Percentiles rank a stretch among this genome's conserved stretches.
Conservation (phyloP, 2,329 filamentous ascomycete genomes). For the Fusarium kyushuense region DNA sequence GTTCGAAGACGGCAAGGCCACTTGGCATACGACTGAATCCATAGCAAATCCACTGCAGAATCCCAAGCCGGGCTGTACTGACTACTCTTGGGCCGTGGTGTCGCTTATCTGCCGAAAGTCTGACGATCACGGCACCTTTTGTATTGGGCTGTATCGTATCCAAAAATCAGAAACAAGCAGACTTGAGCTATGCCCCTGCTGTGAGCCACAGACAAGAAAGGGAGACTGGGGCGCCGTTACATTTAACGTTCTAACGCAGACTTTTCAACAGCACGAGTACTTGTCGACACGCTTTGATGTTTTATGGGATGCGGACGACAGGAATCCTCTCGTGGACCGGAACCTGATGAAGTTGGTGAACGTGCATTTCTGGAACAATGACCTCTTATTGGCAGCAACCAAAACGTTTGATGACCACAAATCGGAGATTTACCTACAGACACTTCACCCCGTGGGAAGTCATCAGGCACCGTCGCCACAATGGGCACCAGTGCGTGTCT, state of each 20-base stretch:
- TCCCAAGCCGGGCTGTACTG: neutral
- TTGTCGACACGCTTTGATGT: constrained; percentile 7
- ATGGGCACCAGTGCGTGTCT: constrained; percentile 7
- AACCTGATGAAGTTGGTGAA: constrained; percentile 1
- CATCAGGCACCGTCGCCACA: neutral
- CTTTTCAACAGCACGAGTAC: constrained; percentile 29
- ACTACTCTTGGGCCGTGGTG: neutral
- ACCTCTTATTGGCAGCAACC: constrained; percentile 15
- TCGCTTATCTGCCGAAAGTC: constrained; percentile 24
- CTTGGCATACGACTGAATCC: constrained; percentile 14
- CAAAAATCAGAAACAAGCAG: neutral
- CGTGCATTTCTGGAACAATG: constrained; percentile 30
- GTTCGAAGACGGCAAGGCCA: constrained; percentile 15
- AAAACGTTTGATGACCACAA: neutral
- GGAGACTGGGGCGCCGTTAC: constrained; percentile 32
- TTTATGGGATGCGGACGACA: constrained; percentile 1
- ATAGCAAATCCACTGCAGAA: constrained; percentile 30
- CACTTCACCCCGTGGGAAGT: constrained; percentile 9
- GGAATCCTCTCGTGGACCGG: neutral
- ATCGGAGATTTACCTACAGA: constrained; percentile 4
- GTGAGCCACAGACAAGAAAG: neutral
- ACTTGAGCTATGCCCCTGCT: constrained; percentile 10
- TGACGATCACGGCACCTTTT: constrained; percentile 32
- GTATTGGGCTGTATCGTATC: constrained; percentile 26
- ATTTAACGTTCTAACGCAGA: constrained; percentile 38